These are phyloP conservation scores for Triticum urartu DNA, from an alignment of 176 grass and related monocot genomes.

Conservation along the genomic window DNA sequence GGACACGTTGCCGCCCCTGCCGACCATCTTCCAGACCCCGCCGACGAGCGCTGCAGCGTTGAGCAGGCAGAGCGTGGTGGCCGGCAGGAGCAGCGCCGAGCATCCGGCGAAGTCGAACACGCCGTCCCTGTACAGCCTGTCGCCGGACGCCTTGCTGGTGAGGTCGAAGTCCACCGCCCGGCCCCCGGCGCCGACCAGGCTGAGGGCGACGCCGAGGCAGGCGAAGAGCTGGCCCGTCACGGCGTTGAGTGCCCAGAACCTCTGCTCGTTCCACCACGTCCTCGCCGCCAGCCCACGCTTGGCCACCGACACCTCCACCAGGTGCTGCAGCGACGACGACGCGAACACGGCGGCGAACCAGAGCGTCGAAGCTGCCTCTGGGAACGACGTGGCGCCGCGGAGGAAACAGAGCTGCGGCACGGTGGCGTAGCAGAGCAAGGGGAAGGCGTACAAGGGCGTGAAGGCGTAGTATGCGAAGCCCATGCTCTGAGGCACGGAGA, in stretches of 20 bases:
- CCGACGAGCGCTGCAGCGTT: constrained; percentile 34
- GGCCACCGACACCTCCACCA: constrained; percentile 37
- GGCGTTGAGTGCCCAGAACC: constrained; percentile 52
- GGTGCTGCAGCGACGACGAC: constrained; percentile 41
- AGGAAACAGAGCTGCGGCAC: constrained; percentile 54
- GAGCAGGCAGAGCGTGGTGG: constrained; percentile 54
- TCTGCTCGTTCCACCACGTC: constrained; percentile 55
- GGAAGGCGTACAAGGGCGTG: constrained; percentile 28
- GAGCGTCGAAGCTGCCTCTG: background rate
- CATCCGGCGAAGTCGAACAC: constrained; percentile 56
- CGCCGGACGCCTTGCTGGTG: constrained; percentile 39
- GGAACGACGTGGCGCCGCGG: constrained; percentile 37
- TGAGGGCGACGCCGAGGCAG: constrained; percentile 25
- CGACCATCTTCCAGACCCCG: constrained; percentile 36
- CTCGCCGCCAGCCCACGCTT: background rate
- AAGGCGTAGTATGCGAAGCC: constrained; percentile 43
- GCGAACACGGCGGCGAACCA: constrained; percentile 31
- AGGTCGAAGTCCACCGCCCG: constrained; percentile 42
- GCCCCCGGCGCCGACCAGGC: background rate
- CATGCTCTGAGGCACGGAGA: constrained; percentile 49
- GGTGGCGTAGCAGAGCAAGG: constrained; percentile 51
- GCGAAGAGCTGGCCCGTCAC: constrained; percentile 54
- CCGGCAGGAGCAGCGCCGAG: constrained; percentile 54
- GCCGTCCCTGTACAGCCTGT: constrained; percentile 35
- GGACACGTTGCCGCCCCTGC: background rate